Evolutionary conservation across 2,329 filamentous ascomycete genomes (phyloP).

Genomic region (Aaosphaeria arxii): DNA sequence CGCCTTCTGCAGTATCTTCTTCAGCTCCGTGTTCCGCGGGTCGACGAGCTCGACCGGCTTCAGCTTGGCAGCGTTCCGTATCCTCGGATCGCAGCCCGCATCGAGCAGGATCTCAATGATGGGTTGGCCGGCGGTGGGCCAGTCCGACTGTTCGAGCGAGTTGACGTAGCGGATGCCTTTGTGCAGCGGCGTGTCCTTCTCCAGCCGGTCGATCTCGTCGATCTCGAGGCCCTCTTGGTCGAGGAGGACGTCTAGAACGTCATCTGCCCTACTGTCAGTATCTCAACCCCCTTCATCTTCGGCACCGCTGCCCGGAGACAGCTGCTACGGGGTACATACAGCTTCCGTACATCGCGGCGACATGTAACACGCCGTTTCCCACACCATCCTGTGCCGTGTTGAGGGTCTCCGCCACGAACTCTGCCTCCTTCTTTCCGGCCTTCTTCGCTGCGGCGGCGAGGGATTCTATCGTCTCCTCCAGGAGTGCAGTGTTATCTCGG

Average conservation of each 20-base stretch:
- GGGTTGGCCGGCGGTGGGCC: constrained; percentile 62
- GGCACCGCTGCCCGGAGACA: background rate
- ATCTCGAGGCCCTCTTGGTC: constrained; percentile 84
- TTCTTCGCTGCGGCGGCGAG: constrained; percentile 45
- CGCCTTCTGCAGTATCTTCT: constrained; percentile 64
- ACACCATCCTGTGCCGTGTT: constrained; percentile 83
- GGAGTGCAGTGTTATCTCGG: constrained; percentile 84
- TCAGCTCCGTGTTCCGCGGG: constrained; percentile 62
- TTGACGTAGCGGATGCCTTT: constrained; percentile 76
- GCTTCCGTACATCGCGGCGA: constrained; percentile 81
- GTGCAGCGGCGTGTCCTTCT: constrained; percentile 78
- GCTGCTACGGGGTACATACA: constrained; percentile 57
- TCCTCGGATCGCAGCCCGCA: constrained; percentile 64
- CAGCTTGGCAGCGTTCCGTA: constrained; percentile 70
- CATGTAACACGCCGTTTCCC: constrained; percentile 85
- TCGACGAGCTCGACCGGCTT: constrained; percentile 72
- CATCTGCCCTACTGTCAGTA: constrained; percentile 50
- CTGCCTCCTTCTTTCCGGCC: constrained; percentile 51
- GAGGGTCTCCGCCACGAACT: constrained; percentile 71
- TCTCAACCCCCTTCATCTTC: too few species aligned
- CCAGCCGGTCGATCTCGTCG: constrained; percentile 68
- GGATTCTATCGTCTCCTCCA: constrained; percentile 66
- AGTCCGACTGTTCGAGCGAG: constrained; percentile 60
- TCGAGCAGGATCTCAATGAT: constrained; percentile 80
- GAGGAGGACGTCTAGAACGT: constrained; percentile 76